Evolutionary conservation across 148 eudicot genomes (phyloP), one percentile per base, ranked within the genome.

Genomic region (Heliosperma pusillum): DNA sequence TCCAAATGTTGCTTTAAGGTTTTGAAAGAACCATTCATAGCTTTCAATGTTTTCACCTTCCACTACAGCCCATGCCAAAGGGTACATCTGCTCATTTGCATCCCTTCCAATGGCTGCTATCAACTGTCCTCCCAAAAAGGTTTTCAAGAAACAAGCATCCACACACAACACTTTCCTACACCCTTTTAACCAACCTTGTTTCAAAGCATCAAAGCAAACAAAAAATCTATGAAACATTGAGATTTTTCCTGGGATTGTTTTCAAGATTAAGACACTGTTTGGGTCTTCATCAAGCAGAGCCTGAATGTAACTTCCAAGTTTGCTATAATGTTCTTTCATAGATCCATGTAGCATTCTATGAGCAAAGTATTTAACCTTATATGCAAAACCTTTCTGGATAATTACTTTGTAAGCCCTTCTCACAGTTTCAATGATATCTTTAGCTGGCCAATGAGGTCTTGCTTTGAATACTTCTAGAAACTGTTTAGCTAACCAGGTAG

Each of bases 121-220:
- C n/a, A n/a, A n/a, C n/a, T n/a, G n/a, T n/a, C n/a, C n/a, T n/a
- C n/a, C n/a, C n/a, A n/a, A n/a, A n/a, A n/a, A n/a, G n/a, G n/a
- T n/a, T n/a, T n/a, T n/a, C n/a, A n/a, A n/a, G n/a, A n/a, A n/a
- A n/a, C n/a, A n/a, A n/a, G n/a, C n/a, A n/a, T n/a, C n/a, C n/a
- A n/a, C n/a, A n/a, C n/a, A n/a, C n/a, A n/a, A 24, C 13, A 72
- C 3, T 24, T 13, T 55, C 10, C 74, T 72, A 72, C 74, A 72
- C 6, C 45, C 63, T 12, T 13, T 15, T 1, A 36, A 3, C 52
- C 45, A 40, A 8, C 70, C 50, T 12, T 16, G 7, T 16, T 36
- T 40, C 52, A 67, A 5, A 3, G 0, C 52, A 36, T 67, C 52
- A n/a, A 67, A 67, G 40, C 70, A 36, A 36, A 66, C 47, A 67